Evolutionary conservation across 306 rosid genomes (phyloP).

Genomic region (Vigna hirtella): DNA sequence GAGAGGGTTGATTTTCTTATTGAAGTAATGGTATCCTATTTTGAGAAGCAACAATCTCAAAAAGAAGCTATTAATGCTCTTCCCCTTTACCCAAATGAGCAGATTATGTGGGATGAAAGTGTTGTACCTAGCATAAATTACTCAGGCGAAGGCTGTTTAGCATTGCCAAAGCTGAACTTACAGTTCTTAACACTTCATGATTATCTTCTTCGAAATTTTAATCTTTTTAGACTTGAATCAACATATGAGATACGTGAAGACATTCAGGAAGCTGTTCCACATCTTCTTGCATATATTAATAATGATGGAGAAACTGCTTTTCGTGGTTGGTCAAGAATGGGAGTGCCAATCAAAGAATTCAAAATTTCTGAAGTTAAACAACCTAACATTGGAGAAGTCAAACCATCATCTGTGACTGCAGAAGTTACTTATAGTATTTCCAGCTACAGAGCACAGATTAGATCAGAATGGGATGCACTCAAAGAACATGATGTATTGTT

Average conservation of each 20-base stretch:
- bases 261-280: conserved; percentile 96
- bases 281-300: conserved; percentile 89
- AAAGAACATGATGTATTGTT: conserved; percentile 96
- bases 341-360: conserved; percentile 86
- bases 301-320: conserved; percentile 89
- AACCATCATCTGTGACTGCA: conserved; percentile 94
- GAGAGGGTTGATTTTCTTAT: conserved; percentile 90
- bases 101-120: conserved; percentile 99
- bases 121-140: conserved; percentile 98
- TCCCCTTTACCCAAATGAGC: conserved; percentile 97
- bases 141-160: conserved; percentile 98
- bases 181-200: conserved; percentile 98
- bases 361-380: conserved; percentile 85
- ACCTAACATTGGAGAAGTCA: conserved; percentile 98
- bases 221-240: conserved; percentile 97
- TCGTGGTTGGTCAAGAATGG: conserved; percentile 99
- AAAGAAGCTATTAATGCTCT: conserved; percentile 98
- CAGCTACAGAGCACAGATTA: conserved; percentile 84
- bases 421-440: conserved; percentile 86
- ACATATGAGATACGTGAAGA: conserved; percentile 99
- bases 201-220: conserved; percentile 91
- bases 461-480: conserved; percentile 97
- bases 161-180: conserved; percentile 95
- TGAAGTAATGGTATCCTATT: conserved; percentile 93
- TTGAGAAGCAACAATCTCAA: conserved; percentile 95